phyloP scores from a whole-genome alignment of 2,329 filamentous ascomycete species.

The Zarea fungicola region DNA sequence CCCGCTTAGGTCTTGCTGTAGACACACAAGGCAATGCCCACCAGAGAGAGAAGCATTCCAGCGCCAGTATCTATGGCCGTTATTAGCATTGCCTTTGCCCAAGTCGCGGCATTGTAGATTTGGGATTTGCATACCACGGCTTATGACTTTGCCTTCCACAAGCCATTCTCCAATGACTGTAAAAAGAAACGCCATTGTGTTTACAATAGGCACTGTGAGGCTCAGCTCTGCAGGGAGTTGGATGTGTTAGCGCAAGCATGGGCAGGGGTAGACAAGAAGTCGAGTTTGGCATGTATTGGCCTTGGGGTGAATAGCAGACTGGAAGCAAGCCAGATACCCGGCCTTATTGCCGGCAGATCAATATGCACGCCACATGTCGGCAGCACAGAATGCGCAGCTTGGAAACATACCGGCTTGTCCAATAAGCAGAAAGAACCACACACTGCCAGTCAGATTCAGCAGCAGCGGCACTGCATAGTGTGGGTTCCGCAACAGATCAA shows the following conservation, averaged over 20 bases:
- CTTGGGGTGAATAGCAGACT: too few species aligned
- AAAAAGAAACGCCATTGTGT: constrained; percentile 92
- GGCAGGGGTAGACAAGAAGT: too few species aligned
- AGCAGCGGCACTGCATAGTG: constrained; percentile 80
- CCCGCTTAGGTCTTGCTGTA: constrained; percentile 48
- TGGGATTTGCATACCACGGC: constrained; percentile 57
- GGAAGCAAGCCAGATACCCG: too few species aligned
- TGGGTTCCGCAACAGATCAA: constrained; percentile 74
- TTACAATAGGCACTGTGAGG: constrained; percentile 89
- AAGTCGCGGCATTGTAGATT: too few species aligned
- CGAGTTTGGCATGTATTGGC: too few species aligned
- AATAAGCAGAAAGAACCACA: constrained; percentile 96
- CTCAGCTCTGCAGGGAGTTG: constrained; percentile 62
- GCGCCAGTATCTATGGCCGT: constrained; percentile 64
- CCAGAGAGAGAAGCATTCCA: constrained; percentile 73
- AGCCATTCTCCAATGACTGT: constrained; percentile 94
- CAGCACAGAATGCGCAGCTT: constrained; percentile 1
- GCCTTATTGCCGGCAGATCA: not conserved
- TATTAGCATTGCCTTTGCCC: constrained; percentile 11
- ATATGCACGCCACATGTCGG: not conserved
- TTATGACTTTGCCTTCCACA: constrained; percentile 87
- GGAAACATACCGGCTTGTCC: constrained; percentile 73
- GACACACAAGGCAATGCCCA: constrained; percentile 79
- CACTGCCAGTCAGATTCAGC: constrained; percentile 83
- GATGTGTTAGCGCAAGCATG: not conserved